Base-by-base conservation (phyloP, 768 basidiomycete species). In the Kwoniella europaea region DNA sequence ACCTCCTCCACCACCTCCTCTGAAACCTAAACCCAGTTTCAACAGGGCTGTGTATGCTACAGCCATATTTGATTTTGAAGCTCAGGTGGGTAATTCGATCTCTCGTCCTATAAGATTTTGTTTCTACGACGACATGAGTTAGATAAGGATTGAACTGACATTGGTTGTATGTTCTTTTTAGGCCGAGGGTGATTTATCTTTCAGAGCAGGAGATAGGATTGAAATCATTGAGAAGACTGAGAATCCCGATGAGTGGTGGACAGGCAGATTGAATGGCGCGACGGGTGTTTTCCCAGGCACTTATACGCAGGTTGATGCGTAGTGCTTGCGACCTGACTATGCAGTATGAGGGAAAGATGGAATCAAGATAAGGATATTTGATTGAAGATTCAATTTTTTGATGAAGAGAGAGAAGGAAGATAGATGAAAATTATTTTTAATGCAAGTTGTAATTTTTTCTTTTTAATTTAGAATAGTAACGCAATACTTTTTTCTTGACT, bases 1-100 rank as follows among this genome's bases (percentile, higher is more conserved):
- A 0, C 92, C 95, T 0, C 94, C 95, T 0, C 96, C 96, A 0
- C 96, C 96, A 0, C 96, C 96, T 9, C 91, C 94, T 2, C 80
- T 94, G 76, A 95, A 94, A 85, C 89, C 92, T 1, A 95, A 94
- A 81, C 92, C 92, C 5, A 92, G 91, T 82, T 86, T 87, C 9
- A 88, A 88, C 1, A 85, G 85, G 62, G 85, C 87, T 3, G 88
- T 90, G 82, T 94, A 93, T 78, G 94, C 94, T 27, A 91, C 92
- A 10, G 97, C 97, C 41, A 81, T 98, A 79, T 99, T 97, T 80
- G 97, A 99, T 83, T 99, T 96, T 81, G 87, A 87, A 44, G 93
- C 97, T 20, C 94, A 96, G 88, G 90, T 89, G 79, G 65, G 86
- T 59, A 18, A 16, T n/a, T 59, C 16, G 43, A 4, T 43, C 64